Evolutionary conservation across 352 stramenopile species (phyloP), one percentile per base, ranked within the genome.

Genomic region (Pythium rhizo-oryzae): DNA sequence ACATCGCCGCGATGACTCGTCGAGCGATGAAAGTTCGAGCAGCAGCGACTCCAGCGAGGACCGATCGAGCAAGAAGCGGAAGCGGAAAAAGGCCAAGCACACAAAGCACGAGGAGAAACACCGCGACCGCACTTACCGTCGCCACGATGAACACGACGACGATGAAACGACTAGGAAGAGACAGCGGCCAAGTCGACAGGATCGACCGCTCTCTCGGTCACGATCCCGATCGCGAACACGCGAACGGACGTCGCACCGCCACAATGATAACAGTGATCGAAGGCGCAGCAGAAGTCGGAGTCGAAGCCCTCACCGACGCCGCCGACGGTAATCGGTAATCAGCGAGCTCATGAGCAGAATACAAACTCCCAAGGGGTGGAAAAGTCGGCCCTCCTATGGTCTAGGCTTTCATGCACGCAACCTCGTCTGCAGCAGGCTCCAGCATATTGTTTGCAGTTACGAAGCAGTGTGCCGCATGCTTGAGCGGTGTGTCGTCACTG

Each of bases 1-100:
- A 12, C 21, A 23, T 13, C 7, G 46, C 11, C 15, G 19, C 6
- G 23, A 64, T 5, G 33, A 50, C 37, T 24, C 23, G 13, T 24
- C 23, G 13, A 59, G 54, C 15, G 39, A 54, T 12, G 54, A 67
- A 4, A 59, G 65, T 58, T 54, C 35, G 2, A 65, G 44, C 35
- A 60, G 50, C 59, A 50, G 21, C 16, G 35, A 59, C 6, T 47
- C 44, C 16, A 24, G 46, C 19, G 46, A 19, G 4, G 15, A 54
- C 21, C 25, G 25, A 13, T 53, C 43, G 5, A 33, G 21, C 43
- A 69, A 61, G 43, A 69, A 62, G 43, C 39, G 39, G 15, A 39
- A 43, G 25, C 21, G 56, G 23, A 62, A 52, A 37, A 18, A 53
- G 16, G 2, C 41, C 7, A 51, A 52, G 43, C 21, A 47, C 15